Evolutionary conservation across 192 early-diverging fungal species (phyloP).

Genomic region (Coemansia sp.): DNA sequence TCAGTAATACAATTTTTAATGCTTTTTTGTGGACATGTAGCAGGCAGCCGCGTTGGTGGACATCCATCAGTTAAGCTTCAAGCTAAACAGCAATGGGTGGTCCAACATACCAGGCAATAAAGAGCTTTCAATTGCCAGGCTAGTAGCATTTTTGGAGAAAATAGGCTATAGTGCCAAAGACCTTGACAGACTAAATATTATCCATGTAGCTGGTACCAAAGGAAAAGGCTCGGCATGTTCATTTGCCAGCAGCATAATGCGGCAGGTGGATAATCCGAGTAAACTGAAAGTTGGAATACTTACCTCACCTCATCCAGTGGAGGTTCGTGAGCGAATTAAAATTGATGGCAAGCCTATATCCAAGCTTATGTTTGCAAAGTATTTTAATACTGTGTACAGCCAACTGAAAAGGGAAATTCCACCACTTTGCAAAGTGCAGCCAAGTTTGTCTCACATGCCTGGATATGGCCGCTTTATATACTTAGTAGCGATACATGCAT

Average conservation of each 20-base stretch:
- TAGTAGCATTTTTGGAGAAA: too few species aligned
- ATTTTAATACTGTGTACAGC: constrained; percentile 88
- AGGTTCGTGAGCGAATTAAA: constrained; percentile 91
- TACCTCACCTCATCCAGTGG: constrained; percentile 89
- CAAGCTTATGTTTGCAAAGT: constrained; percentile 70
- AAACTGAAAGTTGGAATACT: constrained; percentile 69
- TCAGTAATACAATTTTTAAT: too few species aligned
- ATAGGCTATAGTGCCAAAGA: too few species aligned
- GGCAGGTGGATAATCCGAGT: constrained; percentile 26
- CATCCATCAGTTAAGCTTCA: too few species aligned
- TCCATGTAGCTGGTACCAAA: constrained; percentile 56
- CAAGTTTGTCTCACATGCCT: constrained; percentile 49
- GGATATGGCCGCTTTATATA: constrained; percentile 91
- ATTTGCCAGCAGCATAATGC: constrained; percentile 77
- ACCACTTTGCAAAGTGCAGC: constrained; percentile 22
- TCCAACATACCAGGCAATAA: too few species aligned
- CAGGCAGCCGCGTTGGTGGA: too few species aligned
- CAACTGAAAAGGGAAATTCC: constrained; percentile 51
- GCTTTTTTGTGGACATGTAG: too few species aligned
- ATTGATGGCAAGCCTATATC: constrained; percentile 84
- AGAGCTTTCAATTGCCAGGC: too few species aligned
- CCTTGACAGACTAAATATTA: too few species aligned
- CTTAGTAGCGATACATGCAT: constrained; percentile 84
- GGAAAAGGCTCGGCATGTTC: constrained; percentile 86
- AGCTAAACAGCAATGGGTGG: too few species aligned